Evolutionary conservation across 495 filamentous ascomycete genomes (phyloP).

Genomic region (Talaromyces proteolyticus): DNA sequence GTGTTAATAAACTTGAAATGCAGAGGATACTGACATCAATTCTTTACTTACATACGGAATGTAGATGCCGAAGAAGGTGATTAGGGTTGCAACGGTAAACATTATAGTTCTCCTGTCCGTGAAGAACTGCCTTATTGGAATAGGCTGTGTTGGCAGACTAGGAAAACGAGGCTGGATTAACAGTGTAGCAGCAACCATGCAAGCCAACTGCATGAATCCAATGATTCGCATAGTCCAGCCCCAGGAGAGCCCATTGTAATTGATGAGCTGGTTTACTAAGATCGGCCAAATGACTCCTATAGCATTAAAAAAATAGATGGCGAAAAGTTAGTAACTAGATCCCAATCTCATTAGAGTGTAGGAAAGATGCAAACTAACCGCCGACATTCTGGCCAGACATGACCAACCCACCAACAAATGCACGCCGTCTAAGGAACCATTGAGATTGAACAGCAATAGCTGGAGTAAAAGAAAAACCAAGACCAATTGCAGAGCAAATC

Average conservation of each 20-base stretch:
- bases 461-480: constrained; percentile 53
- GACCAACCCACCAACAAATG: constrained; percentile 62
- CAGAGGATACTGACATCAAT: not conserved
- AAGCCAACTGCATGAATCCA: constrained; percentile 59
- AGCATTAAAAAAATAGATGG: too few relatives aligned
- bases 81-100: not conserved
- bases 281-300: constrained; percentile 50
- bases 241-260: constrained; percentile 48
- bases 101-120: not conserved
- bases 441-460: constrained; percentile 48
- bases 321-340: too few relatives aligned
- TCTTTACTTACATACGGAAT: not conserved
- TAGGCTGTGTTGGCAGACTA: not conserved
- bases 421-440: constrained; percentile 69
- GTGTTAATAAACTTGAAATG: too few relatives aligned
- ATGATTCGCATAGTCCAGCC: constrained; percentile 65
- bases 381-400: constrained; percentile 45
- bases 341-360: not conserved
- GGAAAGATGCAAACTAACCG: not conserved
- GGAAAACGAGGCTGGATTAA: constrained; percentile 38
- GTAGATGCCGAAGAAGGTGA: not conserved
- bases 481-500: constrained; percentile 41
- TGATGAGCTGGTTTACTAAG: constrained; percentile 62
- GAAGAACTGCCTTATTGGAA: not conserved
- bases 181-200: constrained; percentile 57